phyloP scores from a whole-genome alignment of 345 rosid species.

The Pistacia atlantica region DNA sequence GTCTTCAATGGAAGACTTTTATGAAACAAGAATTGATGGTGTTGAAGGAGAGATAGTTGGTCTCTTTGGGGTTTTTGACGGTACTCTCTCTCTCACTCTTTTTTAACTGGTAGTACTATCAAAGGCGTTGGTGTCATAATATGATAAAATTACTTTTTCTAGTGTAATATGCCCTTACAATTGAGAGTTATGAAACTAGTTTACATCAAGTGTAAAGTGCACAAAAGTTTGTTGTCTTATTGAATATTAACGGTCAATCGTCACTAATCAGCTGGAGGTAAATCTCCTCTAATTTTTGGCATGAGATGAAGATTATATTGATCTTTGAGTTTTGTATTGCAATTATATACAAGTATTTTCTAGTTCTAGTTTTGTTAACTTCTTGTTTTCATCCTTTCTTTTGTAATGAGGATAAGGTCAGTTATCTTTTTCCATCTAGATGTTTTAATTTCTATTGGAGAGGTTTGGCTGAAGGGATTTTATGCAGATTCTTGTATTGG shows the following conservation, averaged over 20 bases:
- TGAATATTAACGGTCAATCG: neutral
- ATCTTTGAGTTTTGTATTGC: neutral
- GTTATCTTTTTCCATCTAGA: conserved; percentile 19
- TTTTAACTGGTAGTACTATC: neutral
- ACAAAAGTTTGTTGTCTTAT: neutral
- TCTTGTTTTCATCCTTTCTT: neutral
- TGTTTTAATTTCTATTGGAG: conserved; percentile 4
- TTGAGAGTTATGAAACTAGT: neutral
- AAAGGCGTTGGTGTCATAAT: neutral
- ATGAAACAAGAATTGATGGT: conserved; percentile 92
- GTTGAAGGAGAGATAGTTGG: conserved; percentile 95
- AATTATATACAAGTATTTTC: neutral
- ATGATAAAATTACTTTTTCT: neutral
- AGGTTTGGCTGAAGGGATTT: conserved; percentile 26
- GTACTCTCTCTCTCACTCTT: conserved; percentile 38
- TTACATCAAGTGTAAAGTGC: neutral
- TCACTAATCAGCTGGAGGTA: neutral
- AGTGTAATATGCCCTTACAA: neutral
- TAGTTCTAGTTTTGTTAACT: neutral
- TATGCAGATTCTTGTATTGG: conserved; percentile 28
- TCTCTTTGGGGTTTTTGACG: conserved; percentile 98
- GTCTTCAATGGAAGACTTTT: conserved; percentile 98
- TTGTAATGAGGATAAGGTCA: neutral
- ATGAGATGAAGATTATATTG: neutral
- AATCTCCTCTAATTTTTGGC: neutral